Evolutionary conservation across 2,329 filamentous ascomycete genomes (phyloP), one percentile per base, ranked within the genome.

Genomic region (Didymella keratinophila): DNA sequence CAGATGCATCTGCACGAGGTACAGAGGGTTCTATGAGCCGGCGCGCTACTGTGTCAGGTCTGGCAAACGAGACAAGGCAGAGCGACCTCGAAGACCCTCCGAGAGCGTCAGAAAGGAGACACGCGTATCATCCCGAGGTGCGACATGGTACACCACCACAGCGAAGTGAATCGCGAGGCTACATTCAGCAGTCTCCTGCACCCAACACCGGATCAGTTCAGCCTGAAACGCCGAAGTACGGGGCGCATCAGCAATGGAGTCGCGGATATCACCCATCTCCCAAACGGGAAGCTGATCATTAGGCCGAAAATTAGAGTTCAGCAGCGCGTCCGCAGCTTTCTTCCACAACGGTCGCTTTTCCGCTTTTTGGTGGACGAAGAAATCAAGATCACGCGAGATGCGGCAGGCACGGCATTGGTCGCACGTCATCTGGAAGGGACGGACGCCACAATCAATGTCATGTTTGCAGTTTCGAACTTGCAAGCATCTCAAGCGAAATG

Each of bases 1-100:
- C 88, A 76, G 88, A 90, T 70, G 74, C 86, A 59, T 87, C 86
- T 62, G 68, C 74, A 64, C 68, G 74, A 68, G 74, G 70, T 61
- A 58, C 61, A 58, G 73, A 75, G 45, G 64, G 64, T 62, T 58
- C 71, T 70, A 30, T 76, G 52, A 76, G 73, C 54, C 69, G 73
- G 23, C 70, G 72, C 30, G 67, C 71, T 25, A 75, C 72, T 2
- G 63, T 76, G 43, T 75, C 72, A 18, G 69, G 72, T 45, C 65
- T 73, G 37, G 67, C 66, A 50, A 66, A 74, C 50, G 74, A 76
- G 56, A 61, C 66, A 47, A 70, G 70, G 45, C 68, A 67, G 52
- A 54, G 59, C 47, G 71, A 73, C 18, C 60, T 60, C n/a, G 62
- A 62, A 36, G 71, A 75, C 39, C 61, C 68, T 54, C 51, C 61